A percentile compares a stretch with the other conserved stretches of the same genome.
Evolutionary conservation across 768 basidiomycete species (phyloP).

Genomic region (Boletellus ananas): DNA sequence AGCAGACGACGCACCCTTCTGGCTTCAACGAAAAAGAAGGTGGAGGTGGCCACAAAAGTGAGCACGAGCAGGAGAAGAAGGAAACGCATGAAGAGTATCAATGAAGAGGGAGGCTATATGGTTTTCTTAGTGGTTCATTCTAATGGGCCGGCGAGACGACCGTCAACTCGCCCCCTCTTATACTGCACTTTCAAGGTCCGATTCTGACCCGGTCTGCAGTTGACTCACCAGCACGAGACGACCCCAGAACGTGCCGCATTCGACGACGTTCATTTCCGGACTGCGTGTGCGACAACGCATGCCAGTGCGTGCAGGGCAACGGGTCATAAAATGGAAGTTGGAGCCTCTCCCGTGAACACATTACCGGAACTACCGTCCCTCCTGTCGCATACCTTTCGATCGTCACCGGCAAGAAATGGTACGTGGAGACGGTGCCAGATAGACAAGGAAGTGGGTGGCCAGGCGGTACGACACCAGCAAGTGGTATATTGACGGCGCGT

Average conservation of each 20-base stretch:
- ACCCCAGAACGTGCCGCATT: conserved; percentile 24
- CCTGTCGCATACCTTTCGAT: conserved; percentile 3
- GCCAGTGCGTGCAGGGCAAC: conserved; percentile 1
- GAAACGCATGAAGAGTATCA: conserved; percentile 20
- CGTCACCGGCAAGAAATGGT: conserved; percentile 3
- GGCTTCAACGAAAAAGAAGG: conserved; percentile 30
- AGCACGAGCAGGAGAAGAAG: conserved; percentile 28
- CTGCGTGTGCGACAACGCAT: conserved; percentile 1
- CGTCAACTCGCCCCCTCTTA: conserved; percentile 16
- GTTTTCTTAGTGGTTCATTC: conserved; percentile 27
- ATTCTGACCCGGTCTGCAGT: background rate
- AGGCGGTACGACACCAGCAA: background rate
- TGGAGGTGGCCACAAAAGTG: conserved; percentile 26
- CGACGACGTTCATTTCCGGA: conserved; percentile 22
- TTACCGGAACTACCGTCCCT: background rate
- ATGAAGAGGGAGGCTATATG: background rate
- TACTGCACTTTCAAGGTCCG: conserved; percentile 26
- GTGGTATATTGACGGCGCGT: conserved; percentile 1
- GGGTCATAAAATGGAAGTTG: conserved; percentile 18
- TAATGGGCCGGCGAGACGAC: conserved; percentile 22
- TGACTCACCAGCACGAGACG: conserved; percentile 15
- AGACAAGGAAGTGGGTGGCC: background rate
- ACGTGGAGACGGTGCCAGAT: background rate
- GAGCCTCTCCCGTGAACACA: background rate
- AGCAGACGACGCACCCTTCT: conserved; percentile 20